A percentile compares a stretch with the other conserved stretches of the same genome.
These are phyloP conservation scores for Zea mays DNA, from an alignment of 176 grass and related monocot genomes.

Conservation along the genomic window DNA sequence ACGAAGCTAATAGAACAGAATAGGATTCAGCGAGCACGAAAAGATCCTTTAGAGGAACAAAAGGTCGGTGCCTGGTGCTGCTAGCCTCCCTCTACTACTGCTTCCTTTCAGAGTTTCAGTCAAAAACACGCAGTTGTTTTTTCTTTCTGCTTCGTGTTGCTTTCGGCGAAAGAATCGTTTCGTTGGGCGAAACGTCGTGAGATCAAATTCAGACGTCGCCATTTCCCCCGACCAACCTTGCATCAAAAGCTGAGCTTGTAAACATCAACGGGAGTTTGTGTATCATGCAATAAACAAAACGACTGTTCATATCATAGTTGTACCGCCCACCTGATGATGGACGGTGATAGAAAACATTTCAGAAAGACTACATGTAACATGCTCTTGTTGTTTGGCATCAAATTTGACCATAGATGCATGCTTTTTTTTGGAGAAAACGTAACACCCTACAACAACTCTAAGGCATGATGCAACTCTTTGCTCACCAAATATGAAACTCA, in stretches of 20 bases:
- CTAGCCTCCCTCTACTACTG: too few species aligned
- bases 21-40: too few species aligned
- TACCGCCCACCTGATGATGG: not conserved
- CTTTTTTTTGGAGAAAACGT: too few species aligned
- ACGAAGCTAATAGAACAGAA: not conserved
- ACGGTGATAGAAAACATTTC: not conserved
- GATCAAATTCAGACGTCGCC: not conserved
- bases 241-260: slow-evolving; percentile 24
- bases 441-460: too few species aligned
- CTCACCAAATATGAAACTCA: not conserved
- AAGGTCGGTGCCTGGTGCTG: too few species aligned
- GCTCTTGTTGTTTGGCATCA: not conserved
- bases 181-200: not conserved
- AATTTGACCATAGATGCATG: too few species aligned
- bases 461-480: not conserved
- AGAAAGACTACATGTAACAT: not conserved
- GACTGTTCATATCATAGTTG: not conserved
- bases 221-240: slow-evolving; percentile 17
- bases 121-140: not conserved
- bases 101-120: too few species aligned
- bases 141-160: not conserved
- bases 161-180: slow-evolving; percentile 7
- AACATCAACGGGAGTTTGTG: not conserved
- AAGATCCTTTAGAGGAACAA: too few species aligned
- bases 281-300: not conserved